Evolutionary conservation across 2,329 filamentous ascomycete species (phyloP).

Genomic region (Cladosporium sp.): DNA sequence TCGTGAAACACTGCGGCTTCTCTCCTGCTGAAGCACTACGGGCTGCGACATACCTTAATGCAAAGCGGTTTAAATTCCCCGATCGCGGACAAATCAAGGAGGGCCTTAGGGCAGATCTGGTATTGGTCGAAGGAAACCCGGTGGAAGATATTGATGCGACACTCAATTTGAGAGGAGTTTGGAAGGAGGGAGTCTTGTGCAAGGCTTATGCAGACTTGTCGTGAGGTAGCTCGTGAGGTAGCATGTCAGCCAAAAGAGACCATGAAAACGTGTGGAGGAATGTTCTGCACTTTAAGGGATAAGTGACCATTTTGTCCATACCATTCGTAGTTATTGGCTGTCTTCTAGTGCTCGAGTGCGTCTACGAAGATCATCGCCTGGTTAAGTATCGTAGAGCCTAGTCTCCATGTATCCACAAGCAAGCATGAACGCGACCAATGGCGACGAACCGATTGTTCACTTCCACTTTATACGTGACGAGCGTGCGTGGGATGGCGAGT

Average conservation of each 20-base stretch:
- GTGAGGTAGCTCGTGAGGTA: not conserved
- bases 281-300: too few relatives aligned
- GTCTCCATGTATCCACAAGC: too few relatives aligned
- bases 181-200: conserved; percentile 35
- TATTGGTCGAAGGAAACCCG: conserved; percentile 43
- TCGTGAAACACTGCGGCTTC: conserved; percentile 41
- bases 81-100: conserved; percentile 39
- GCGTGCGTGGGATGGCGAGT: too few relatives aligned
- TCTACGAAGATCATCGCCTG: too few relatives aligned
- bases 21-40: conserved; percentile 39
- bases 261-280: not conserved
- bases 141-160: conserved; percentile 38
- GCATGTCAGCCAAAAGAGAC: too few relatives aligned
- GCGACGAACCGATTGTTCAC: too few relatives aligned
- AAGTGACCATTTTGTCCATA: too few relatives aligned
- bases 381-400: too few relatives aligned
- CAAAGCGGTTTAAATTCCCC: conserved; percentile 37
- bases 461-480: too few relatives aligned
- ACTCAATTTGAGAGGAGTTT: conserved; percentile 41
- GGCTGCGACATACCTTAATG: conserved; percentile 39
- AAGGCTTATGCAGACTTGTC: not conserved
- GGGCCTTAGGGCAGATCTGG: conserved; percentile 40
- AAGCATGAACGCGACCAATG: too few relatives aligned
- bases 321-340: too few relatives aligned
- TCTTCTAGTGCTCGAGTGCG: too few relatives aligned